Conservation (phyloP, 805 yeast species). For the Maudiozyma pseudohumilis region DNA sequence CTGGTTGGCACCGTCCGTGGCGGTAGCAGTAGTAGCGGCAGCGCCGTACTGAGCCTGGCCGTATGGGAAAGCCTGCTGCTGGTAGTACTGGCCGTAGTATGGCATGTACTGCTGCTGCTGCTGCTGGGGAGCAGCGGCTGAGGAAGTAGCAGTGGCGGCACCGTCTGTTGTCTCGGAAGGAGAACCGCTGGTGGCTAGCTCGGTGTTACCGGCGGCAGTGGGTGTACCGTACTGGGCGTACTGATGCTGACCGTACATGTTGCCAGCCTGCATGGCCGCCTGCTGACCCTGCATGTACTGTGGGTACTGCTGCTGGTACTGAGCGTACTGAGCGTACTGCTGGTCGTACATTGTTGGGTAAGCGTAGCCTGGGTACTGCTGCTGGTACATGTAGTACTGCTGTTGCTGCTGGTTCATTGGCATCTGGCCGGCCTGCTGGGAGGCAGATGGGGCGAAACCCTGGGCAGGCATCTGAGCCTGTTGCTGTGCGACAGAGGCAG, state of each 20-base stretch:
- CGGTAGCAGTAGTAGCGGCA: slow-evolving; percentile 20
- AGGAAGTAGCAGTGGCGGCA: background rate
- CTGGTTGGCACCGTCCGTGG: slow-evolving; percentile 14
- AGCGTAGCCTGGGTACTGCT: slow-evolving; percentile 30
- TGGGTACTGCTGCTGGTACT: slow-evolving; percentile 26
- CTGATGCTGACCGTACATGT: too few species aligned
- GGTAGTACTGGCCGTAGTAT: slow-evolving; percentile 21
- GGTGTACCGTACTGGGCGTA: slow-evolving; percentile 5
- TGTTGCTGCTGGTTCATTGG: slow-evolving; percentile 14
- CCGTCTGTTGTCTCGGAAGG: too few species aligned
- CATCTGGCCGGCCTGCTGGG: slow-evolving; percentile 6
- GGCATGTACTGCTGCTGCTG: slow-evolving; percentile 22
- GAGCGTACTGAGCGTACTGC: slow-evolving; percentile 27
- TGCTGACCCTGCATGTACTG: slow-evolving; percentile 23
- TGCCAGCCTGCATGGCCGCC: too few species aligned
- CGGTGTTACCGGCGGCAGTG: slow-evolving; percentile 18
- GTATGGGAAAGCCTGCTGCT: slow-evolving; percentile 29
- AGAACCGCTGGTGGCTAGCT: too few species aligned
- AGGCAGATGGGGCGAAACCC: slow-evolving; percentile 12
- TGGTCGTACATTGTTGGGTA: slow-evolving; percentile 30
- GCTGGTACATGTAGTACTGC: slow-evolving; percentile 30
- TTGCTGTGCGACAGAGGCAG: too few species aligned
- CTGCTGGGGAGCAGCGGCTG: slow-evolving; percentile 4
- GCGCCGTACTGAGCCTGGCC: slow-evolving; percentile 28
- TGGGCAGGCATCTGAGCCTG: slow-evolving; percentile 4